A percentile compares a stretch with the other conserved stretches of the same genome.
Conservation (phyloP, 768 basidiomycete genomes). For the Gloeopeniophorella convolvens region DNA sequence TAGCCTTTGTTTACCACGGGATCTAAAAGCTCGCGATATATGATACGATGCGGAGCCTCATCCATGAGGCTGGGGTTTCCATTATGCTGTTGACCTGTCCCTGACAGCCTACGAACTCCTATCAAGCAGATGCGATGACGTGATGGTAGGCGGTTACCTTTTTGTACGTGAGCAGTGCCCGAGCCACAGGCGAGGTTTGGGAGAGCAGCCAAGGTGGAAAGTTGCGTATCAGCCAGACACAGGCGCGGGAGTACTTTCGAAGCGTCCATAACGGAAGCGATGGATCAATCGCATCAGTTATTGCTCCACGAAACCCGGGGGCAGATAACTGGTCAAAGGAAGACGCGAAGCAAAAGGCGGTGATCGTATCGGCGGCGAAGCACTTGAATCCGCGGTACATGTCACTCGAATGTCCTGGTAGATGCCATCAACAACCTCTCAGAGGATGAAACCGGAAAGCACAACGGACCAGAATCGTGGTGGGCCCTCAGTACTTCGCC, state of each 20-base stretch:
- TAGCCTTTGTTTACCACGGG: conserved; percentile 4
- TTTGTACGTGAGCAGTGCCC: background rate
- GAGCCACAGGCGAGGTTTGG: background rate
- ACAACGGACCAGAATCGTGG: conserved; percentile 2
- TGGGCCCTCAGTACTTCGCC: conserved; percentile 10
- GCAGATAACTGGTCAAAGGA: conserved; percentile 29
- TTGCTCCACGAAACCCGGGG: conserved; percentile 31
- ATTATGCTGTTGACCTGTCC: conserved; percentile 2
- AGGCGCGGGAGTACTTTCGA: conserved; percentile 1
- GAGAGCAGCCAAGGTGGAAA: background rate
- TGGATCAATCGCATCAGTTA: conserved; percentile 31
- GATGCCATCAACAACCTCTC: background rate
- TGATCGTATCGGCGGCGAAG: conserved; percentile 38
- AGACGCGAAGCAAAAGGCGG: conserved; percentile 35
- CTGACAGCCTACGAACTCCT: background rate
- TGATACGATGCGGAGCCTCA: conserved; percentile 10
- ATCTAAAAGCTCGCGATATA: conserved; percentile 8
- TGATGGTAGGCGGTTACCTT: background rate
- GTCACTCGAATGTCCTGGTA: conserved; percentile 24
- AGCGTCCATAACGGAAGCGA: conserved; percentile 25
- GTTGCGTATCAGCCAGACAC: conserved; percentile 1
- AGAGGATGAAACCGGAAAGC: too few species aligned
- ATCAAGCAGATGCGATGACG: background rate
- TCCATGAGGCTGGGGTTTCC: conserved; percentile 1
- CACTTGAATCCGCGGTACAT: conserved; percentile 38